Evolutionary conservation across 768 basidiomycete species (phyloP).

Genomic region (Panellus pusillus): DNA sequence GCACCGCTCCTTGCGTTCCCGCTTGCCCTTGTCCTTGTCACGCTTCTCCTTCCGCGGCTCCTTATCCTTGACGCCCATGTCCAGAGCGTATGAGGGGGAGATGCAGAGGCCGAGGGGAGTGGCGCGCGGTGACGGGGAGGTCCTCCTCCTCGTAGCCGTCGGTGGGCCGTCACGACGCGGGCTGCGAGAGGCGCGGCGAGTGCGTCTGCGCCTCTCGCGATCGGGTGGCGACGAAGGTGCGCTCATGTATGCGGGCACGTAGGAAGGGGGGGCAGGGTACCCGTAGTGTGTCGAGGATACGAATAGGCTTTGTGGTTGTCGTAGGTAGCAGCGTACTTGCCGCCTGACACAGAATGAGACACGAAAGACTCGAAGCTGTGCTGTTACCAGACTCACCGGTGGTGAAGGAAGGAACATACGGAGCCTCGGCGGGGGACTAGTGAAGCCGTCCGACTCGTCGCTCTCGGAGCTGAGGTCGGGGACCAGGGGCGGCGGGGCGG

Average conservation of each 20-base stretch:
- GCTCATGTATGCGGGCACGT: neutral
- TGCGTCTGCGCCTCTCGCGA: neutral
- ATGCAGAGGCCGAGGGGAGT: neutral
- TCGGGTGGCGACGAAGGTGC: neutral
- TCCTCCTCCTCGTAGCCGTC: conserved; percentile 24
- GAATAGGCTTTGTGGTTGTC: no score
- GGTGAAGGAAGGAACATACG: neutral
- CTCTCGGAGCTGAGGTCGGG: conserved; percentile 64
- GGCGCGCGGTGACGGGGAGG: neutral
- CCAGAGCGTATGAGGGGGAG: neutral
- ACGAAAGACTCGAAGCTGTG: no score
- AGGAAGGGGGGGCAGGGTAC: neutral
- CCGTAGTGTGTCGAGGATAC: neutral
- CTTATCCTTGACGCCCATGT: neutral
- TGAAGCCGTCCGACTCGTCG: conserved; percentile 62
- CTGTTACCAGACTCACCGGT: neutral
- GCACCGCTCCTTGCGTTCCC: neutral
- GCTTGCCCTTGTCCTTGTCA: conserved; percentile 2
- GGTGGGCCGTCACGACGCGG: neutral
- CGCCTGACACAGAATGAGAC: neutral
- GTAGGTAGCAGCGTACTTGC: neutral
- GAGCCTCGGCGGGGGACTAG: conserved; percentile 34
- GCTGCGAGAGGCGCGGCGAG: neutral
- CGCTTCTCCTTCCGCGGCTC: conserved; percentile 1
- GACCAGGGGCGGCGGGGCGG: conserved; percentile 48